These are phyloP conservation scores for Begonia peltatifolia DNA, from an alignment of 306 rosid genomes.

Conservation along the genomic window DNA sequence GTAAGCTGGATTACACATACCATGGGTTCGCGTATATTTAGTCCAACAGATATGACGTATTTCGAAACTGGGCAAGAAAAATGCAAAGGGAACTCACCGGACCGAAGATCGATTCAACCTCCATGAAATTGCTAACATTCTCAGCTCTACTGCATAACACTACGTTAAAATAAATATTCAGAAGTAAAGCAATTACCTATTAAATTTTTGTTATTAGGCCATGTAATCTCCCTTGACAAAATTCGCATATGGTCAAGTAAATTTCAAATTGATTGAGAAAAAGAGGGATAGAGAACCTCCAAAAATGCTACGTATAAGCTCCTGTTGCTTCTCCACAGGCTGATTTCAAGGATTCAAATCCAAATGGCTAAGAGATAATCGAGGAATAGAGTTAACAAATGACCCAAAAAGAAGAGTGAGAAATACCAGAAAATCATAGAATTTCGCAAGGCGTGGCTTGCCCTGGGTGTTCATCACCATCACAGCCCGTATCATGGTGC, in stretches of 20 bases:
- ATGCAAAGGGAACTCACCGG: slow-evolving; percentile 27
- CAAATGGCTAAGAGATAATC: slow-evolving; percentile 5
- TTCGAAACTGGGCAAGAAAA: not conserved
- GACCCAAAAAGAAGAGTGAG: slow-evolving; percentile 4
- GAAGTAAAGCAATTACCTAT: no score
- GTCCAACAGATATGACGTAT: no score
- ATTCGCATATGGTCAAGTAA: no score
- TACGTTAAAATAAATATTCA: slow-evolving; percentile 12
- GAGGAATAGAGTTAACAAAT: not conserved
- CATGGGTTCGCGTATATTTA: no score
- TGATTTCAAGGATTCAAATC: slow-evolving; percentile 26
- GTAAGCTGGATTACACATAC: no score
- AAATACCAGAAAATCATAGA: slow-evolving; percentile 65
- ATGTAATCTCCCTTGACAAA: no score
- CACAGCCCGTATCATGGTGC: slow-evolving; percentile 68
- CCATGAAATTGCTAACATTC: slow-evolving; percentile 78
- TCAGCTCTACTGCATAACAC: slow-evolving; percentile 85
- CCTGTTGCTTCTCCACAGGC: slow-evolving; percentile 84
- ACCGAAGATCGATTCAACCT: slow-evolving; percentile 73
- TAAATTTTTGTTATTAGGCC: no score
- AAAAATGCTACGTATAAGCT: slow-evolving; percentile 68
- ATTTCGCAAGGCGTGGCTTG: slow-evolving; percentile 82
- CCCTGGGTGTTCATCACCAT: slow-evolving; percentile 85
- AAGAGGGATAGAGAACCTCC: slow-evolving; percentile 37
- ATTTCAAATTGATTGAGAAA: not conserved